phyloP scores from a whole-genome alignment of 1,284 basidiomycete species.

The Salmacisia buchloeana region DNA sequence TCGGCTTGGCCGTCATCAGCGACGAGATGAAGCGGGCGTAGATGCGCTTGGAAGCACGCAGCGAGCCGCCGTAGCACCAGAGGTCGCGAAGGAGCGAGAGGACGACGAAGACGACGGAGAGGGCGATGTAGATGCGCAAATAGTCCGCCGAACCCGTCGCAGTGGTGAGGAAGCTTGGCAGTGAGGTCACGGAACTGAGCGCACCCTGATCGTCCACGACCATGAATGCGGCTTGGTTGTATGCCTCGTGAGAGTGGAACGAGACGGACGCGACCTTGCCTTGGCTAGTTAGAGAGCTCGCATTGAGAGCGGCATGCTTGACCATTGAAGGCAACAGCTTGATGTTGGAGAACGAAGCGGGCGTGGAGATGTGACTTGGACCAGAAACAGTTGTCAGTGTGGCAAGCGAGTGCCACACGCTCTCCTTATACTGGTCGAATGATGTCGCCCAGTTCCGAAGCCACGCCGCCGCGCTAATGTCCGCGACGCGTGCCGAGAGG shows the following conservation, averaged over 20 bases:
- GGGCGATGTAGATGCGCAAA: conserved; percentile 34
- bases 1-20: conserved; percentile 69
- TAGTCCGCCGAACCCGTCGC: conserved; percentile 33
- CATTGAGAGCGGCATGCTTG: background rate
- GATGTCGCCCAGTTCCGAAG: conserved; percentile 45
- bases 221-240: background rate
- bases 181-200: conserved; percentile 19
- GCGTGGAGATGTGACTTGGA: background rate
- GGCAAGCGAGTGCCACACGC: background rate
- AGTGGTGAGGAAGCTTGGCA: conserved; percentile 21
- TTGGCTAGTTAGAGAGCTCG: background rate
- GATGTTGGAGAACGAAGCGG: background rate
- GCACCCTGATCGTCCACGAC: background rate
- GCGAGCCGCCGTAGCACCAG: conserved; percentile 34
- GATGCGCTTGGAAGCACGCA: conserved; percentile 36
- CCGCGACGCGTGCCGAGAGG: conserved; percentile 29
- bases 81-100: conserved; percentile 37
- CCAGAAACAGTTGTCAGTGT: background rate
- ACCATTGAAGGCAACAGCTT: background rate
- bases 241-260: background rate
- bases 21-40: conserved; percentile 63
- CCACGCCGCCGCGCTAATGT: conserved; percentile 43
- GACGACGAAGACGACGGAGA: conserved; percentile 33
- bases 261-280: background rate
- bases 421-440: conserved; percentile 19